These are phyloP conservation scores for Solanum virginianum DNA, from an alignment of 257 asterid species.

Conservation along the genomic window DNA sequence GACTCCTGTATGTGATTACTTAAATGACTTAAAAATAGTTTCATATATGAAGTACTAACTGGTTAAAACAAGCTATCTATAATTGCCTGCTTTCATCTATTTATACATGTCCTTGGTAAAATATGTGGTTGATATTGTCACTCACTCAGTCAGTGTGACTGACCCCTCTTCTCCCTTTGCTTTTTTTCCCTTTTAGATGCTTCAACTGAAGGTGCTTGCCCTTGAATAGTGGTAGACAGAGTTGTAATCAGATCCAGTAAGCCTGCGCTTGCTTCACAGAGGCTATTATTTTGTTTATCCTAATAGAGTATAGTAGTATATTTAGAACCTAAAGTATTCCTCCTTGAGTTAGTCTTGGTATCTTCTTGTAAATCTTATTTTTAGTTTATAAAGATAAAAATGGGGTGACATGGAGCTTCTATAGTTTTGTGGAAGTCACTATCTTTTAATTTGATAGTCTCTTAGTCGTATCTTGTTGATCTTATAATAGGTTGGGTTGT, in stretches of 20 bases:
- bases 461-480: too few relatives aligned
- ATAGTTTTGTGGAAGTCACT: background rate
- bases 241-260: background rate
- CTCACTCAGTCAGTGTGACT: background rate
- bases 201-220: too few relatives aligned
- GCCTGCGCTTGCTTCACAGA: background rate
- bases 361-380: background rate
- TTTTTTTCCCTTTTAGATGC: background rate
- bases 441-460: background rate
- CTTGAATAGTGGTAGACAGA: too few relatives aligned
- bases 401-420: background rate
- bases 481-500: too few relatives aligned
- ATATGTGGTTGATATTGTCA: background rate
- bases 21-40: background rate
- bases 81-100: background rate
- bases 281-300: background rate
- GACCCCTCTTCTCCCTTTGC: background rate
- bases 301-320: background rate
- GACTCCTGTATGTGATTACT: background rate
- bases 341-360: background rate
- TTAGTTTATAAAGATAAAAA: background rate
- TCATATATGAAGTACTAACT: background rate
- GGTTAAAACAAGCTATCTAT: background rate
- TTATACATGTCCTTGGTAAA: background rate
- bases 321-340: background rate